phyloP scores from a whole-genome alignment of 129 eudicot species.

The Scalesia atractyloides region DNA sequence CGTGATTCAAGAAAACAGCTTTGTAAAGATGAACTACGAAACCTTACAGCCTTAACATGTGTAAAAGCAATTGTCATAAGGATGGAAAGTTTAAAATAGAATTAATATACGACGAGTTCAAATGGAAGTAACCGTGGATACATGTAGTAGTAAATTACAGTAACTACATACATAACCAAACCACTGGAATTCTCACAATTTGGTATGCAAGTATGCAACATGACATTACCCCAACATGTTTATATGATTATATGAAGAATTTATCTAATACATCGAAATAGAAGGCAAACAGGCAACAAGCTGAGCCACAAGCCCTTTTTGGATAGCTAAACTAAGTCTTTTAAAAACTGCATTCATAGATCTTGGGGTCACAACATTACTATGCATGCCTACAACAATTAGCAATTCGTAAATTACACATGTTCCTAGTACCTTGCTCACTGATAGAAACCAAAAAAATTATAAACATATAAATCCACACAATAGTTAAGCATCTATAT shows the following conservation, averaged over 20 bases:
- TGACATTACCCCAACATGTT: no score
- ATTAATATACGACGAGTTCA: background rate
- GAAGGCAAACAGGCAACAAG: no score
- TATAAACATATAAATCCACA: background rate
- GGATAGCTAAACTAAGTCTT: no score
- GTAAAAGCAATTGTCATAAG: background rate
- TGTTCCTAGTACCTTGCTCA: constrained; percentile 15
- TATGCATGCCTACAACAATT: no score
- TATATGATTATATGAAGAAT: no score
- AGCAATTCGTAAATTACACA: background rate
- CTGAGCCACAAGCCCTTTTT: no score
- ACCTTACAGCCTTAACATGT: constrained; percentile 17
- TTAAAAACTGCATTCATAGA: no score
- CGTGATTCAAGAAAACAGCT: constrained; percentile 7
- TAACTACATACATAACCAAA: background rate
- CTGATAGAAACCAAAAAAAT: background rate
- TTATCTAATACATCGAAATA: no score
- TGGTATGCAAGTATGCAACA: no score
- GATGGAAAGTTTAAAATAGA: background rate
- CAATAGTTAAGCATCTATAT: constrained; percentile 11
- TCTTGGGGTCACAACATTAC: no score
- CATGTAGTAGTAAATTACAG: background rate
- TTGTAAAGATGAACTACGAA: constrained; percentile 4
- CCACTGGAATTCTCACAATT: background rate
- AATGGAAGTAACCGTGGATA: background rate